Evolutionary conservation across 495 filamentous ascomycete species (phyloP).

Genomic region (Tuber aestivum): DNA sequence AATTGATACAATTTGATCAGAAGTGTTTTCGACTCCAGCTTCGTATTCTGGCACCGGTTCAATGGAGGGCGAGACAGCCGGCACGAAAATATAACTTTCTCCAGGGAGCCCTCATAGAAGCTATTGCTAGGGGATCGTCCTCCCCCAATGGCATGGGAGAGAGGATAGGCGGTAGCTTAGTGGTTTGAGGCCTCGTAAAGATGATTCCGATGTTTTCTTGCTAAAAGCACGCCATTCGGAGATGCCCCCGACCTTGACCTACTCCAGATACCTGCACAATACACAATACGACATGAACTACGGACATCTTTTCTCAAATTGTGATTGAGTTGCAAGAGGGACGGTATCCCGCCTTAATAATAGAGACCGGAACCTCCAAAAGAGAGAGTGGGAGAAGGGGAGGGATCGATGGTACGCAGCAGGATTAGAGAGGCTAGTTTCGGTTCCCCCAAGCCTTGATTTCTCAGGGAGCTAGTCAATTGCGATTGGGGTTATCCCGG

Average conservation of each 20-base stretch:
- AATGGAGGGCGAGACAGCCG: background rate
- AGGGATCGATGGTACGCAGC: too few species aligned
- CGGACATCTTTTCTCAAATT: background rate
- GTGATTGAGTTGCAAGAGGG: background rate
- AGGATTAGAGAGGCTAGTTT: too few species aligned
- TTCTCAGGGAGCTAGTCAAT: background rate
- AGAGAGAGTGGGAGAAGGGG: background rate
- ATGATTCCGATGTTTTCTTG: too few species aligned
- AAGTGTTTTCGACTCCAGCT: background rate
- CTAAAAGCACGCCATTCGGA: too few species aligned
- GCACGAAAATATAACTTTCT: background rate
- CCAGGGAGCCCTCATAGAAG: background rate
- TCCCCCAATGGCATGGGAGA: background rate
- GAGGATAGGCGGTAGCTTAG: background rate
- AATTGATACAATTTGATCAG: background rate
- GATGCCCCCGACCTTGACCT: too few species aligned
- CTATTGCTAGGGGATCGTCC: background rate
- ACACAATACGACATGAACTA: background rate
- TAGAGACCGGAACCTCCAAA: background rate
- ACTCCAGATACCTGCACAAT: background rate
- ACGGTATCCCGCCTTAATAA: background rate
- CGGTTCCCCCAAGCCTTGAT: too few species aligned
- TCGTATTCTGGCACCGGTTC: background rate
- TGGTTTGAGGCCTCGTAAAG: too few species aligned
- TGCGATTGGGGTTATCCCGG: background rate